phyloP scores from a whole-genome alignment of 1,139 yeast genomes.

The Magnusiomyces sp. region DNA sequence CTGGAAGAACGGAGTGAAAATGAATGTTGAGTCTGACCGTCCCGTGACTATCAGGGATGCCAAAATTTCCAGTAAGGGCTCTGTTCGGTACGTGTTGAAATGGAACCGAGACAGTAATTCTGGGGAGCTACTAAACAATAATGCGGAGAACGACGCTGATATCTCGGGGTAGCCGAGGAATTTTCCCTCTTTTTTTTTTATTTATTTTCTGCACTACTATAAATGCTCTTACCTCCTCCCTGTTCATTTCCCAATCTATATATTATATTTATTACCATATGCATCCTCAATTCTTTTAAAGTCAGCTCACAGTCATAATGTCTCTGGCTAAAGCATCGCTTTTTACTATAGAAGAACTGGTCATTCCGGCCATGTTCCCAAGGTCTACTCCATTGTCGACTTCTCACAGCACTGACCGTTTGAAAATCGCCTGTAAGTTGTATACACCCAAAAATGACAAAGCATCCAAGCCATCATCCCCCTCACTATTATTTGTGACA shows the following conservation, averaged over 20 bases:
- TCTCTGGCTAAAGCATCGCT: no score
- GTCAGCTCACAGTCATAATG: no score
- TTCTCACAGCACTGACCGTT: conserved; percentile 5
- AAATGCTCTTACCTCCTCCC: no score
- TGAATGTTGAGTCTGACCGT: no score
- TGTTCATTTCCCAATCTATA: no score
- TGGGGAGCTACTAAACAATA: conserved; percentile 1
- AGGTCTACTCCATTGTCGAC: conserved; percentile 11
- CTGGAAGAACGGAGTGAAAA: no score
- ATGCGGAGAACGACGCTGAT: no score
- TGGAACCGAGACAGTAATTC: conserved; percentile 1
- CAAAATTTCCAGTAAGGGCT: background rate
- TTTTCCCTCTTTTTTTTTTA: no score
- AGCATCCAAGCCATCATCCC: background rate
- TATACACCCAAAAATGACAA: background rate
- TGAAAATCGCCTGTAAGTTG: conserved; percentile 6
- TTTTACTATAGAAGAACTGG: conserved; percentile 4
- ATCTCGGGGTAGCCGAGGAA: no score
- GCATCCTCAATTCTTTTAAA: no score
- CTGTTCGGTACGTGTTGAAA: conserved; percentile 3
- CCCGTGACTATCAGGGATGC: background rate
- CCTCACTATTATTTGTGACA: conserved; percentile 9
- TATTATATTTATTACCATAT: no score
- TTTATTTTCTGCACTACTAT: no score
- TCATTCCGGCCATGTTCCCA: conserved; percentile 13